Evolutionary conservation across 139 green algal species (phyloP).

Genomic region (Chlorella sp.): DNA sequence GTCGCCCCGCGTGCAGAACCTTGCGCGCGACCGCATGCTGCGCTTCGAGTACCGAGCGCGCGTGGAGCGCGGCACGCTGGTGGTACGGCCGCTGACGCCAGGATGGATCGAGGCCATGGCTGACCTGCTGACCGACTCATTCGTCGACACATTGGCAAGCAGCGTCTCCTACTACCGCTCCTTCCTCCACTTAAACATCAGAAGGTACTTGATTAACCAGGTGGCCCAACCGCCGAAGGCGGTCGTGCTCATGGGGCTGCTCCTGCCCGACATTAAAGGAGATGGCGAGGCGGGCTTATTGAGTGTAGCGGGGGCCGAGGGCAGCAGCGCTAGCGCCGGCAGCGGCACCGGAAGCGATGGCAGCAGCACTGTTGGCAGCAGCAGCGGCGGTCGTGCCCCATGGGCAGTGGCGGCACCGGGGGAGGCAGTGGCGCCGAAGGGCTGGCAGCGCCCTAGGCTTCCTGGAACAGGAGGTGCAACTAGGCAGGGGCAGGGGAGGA

Average conservation of each 20-base stretch:
- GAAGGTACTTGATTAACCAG: constrained; percentile 57
- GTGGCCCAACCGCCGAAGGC: constrained; percentile 55
- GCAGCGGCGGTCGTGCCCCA: background rate
- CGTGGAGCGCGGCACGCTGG: constrained; percentile 11
- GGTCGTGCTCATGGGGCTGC: constrained; percentile 59
- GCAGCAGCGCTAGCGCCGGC: background rate
- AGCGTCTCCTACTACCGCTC: constrained; percentile 44
- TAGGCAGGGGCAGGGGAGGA: background rate
- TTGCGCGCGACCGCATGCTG: constrained; percentile 8
- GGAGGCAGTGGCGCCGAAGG: background rate
- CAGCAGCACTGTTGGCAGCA: background rate
- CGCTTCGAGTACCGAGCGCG: background rate
- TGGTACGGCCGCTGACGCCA: constrained; percentile 38
- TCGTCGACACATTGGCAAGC: constrained; percentile 49
- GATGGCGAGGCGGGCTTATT: background rate
- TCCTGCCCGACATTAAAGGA: constrained; percentile 19
- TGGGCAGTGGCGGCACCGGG: background rate
- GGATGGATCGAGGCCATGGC: constrained; percentile 31
- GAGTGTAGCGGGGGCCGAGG: background rate
- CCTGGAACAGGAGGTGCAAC: background rate
- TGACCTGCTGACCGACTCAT: constrained; percentile 59
- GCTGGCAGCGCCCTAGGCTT: background rate
- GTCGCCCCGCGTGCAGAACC: background rate
- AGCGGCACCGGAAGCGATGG: background rate
- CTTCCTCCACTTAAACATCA: constrained; percentile 56